These are phyloP conservation scores for Monosporascus cannonballus DNA, from an alignment of 2,329 filamentous ascomycete species.

Conservation along the genomic window DNA sequence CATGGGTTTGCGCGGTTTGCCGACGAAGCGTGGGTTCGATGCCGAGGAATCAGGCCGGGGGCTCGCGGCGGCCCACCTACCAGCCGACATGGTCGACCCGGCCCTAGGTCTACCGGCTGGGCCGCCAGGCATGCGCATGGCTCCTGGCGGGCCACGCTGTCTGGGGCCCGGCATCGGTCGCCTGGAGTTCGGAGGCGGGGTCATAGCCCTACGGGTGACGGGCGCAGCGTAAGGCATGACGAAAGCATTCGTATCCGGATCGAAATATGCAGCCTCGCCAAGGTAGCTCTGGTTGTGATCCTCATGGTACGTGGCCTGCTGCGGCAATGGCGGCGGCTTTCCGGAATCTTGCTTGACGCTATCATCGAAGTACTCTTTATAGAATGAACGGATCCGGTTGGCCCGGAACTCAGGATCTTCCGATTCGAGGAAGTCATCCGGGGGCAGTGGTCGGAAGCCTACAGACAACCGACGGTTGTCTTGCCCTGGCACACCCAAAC, in stretches of 20 bases:
- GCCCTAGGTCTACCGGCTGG: conserved; percentile 47
- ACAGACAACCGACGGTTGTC: conserved; percentile 58
- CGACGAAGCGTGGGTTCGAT: conserved; percentile 41
- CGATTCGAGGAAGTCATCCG: conserved; percentile 68
- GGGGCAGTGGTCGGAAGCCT: conserved; percentile 78
- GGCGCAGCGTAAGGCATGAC: conserved; percentile 81
- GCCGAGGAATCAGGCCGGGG: conserved; percentile 28
- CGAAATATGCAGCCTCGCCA: conserved; percentile 61
- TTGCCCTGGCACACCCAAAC: conserved; percentile 48
- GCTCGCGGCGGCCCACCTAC: conserved; percentile 25
- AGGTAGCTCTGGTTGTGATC: conserved; percentile 68
- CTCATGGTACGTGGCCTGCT: conserved; percentile 55
- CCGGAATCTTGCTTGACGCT: conserved; percentile 38
- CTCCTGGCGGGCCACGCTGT: conserved; percentile 19
- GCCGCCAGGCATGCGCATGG: conserved; percentile 38
- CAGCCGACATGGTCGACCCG: conserved; percentile 40
- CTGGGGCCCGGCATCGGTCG: conserved; percentile 28
- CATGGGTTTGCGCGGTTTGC: conserved; percentile 37
- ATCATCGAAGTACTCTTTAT: conserved; percentile 99
- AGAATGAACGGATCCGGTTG: conserved; percentile 96
- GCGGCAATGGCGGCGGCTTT: conserved; percentile 18
- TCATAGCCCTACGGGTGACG: conserved; percentile 87
- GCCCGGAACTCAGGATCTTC: conserved; percentile 93
- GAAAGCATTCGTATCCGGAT: conserved; percentile 63
- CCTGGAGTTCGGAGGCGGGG: conserved; percentile 63